Conservation (phyloP, 257 asterid genomes). For the Solanum ahanhuiri region DNA sequence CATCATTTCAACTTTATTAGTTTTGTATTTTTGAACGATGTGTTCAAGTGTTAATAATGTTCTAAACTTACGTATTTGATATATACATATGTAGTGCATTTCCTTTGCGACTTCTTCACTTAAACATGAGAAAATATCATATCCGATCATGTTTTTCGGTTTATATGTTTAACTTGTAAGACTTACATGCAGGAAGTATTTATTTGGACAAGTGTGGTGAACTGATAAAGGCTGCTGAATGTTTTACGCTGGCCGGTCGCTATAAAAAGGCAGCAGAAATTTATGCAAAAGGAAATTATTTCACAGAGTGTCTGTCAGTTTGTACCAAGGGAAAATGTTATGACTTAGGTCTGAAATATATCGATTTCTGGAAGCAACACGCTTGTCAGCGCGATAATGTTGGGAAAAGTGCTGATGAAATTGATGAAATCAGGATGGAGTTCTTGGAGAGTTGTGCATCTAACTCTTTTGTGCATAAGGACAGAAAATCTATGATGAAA, state of each 20-base stretch:
- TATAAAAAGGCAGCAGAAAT: constrained; percentile 32
- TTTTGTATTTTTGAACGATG: background rate
- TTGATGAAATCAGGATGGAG: constrained; percentile 23
- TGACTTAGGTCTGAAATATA: constrained; percentile 30
- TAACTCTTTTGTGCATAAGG: constrained; percentile 15
- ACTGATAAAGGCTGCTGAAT: constrained; percentile 42
- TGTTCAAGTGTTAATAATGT: background rate
- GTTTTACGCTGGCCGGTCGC: constrained; percentile 31
- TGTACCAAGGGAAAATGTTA: constrained; percentile 30
- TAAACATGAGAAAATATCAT: background rate
- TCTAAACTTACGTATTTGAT: background rate
- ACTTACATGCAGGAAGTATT: constrained; percentile 33
- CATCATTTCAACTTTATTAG: background rate
- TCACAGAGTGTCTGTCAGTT: constrained; percentile 34
- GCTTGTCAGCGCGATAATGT: background rate
- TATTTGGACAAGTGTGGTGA: constrained; percentile 38
- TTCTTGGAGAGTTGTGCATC: constrained; percentile 37
- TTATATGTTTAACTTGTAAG: background rate
- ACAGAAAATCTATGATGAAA: constrained; percentile 29
- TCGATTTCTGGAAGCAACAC: constrained; percentile 36
- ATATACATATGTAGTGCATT: background rate
- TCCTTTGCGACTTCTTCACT: background rate
- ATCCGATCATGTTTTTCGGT: background rate
- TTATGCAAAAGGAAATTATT: constrained; percentile 30
- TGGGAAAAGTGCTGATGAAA: constrained; percentile 3